Base-by-base conservation (phyloP, 2,329 filamentous ascomycete species). In the Ceratocystis cubensis region DNA sequence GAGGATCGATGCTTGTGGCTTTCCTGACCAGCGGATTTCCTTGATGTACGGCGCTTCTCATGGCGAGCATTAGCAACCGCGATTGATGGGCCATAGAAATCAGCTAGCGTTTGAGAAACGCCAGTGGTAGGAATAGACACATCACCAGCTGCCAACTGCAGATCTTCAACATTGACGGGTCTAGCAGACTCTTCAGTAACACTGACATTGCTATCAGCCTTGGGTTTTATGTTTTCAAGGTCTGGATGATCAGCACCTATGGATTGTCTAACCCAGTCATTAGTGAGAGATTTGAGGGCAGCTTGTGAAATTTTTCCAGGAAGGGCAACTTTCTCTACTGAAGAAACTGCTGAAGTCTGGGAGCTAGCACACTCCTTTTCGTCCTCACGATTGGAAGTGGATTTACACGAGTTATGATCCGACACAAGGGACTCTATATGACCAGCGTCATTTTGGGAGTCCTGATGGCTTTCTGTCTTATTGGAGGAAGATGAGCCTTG, bases 181-280 rank as follows among this genome's bases (percentile, higher is more conserved):
- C 22, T 44, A 33, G 64, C 46, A 17, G 48, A 15, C 41, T 30
- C 50, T 7, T 56, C 50, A 57, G 65, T 20, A 45, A 72, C 65
- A 5, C 74, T 72, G 20, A 73, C 70, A 69, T 76, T 69, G 1
- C 37, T 41, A 41, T 69, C 63, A 71, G 75, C 74, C 69, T 80
- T 72, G 3, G 84, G 72, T 28, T 82, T 78, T 13, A 88, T 74
- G 1, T 84, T 81, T 6, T 90, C 86, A 0, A 82, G 75, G 61
- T 85, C 82, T 1, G 91, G 91, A 4, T 78, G 77, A 17, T 96
- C 92, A 5, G 93, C 91, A 53, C 82, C 78, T 69, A 86, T 85
- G 10, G 96, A 80, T 74, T 96, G 91, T 74, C 96, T 96, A 0
- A 91, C 91, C 93, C 93, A 97, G 76, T 97, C 93, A 70, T 96